Evolutionary conservation across 139 green algal species (phyloP).

Genomic region (Chlorella vulgaris): DNA sequence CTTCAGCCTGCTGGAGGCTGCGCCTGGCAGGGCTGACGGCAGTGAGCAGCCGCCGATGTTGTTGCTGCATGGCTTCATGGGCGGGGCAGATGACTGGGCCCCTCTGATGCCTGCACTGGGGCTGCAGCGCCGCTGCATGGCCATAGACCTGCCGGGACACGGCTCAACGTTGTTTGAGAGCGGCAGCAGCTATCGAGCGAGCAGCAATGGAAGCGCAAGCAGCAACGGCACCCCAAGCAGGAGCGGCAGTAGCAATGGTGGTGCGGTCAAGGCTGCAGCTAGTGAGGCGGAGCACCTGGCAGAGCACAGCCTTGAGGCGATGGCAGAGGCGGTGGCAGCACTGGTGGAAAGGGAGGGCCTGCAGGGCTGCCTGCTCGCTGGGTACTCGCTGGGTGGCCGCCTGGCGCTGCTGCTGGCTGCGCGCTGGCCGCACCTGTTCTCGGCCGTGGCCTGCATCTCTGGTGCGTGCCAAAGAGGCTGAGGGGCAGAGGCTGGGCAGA

Average conservation of each 20-base stretch:
- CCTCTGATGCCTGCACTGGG: conserved; percentile 64
- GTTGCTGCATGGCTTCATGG: conserved; percentile 91
- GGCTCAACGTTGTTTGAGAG: too few relatives aligned
- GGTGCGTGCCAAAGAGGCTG: conserved; percentile 44
- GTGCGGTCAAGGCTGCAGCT: neutral
- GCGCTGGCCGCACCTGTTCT: conserved; percentile 33
- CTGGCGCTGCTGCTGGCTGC: conserved; percentile 64
- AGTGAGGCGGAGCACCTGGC: neutral
- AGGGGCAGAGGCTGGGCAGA: neutral
- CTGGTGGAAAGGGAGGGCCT: conserved; percentile 35
- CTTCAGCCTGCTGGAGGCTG: conserved; percentile 22
- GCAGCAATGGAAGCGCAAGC: neutral
- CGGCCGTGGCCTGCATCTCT: conserved; percentile 61
- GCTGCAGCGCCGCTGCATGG: conserved; percentile 56
- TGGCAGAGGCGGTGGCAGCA: conserved; percentile 43
- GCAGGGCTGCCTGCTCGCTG: conserved; percentile 60
- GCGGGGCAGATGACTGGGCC: conserved; percentile 70
- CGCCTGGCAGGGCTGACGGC: neutral
- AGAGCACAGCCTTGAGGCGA: conserved; percentile 38
- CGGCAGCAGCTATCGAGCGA: conserved; percentile 43
- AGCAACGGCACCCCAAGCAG: conserved; percentile 1
- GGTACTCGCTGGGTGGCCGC: conserved; percentile 84
- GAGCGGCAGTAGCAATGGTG: neutral
- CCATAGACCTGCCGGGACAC: conserved; percentile 83
- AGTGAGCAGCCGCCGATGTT: conserved; percentile 48